These are phyloP conservation scores for Arctium lappa DNA, from an alignment of 129 eudicot species.

Conservation along the genomic window DNA sequence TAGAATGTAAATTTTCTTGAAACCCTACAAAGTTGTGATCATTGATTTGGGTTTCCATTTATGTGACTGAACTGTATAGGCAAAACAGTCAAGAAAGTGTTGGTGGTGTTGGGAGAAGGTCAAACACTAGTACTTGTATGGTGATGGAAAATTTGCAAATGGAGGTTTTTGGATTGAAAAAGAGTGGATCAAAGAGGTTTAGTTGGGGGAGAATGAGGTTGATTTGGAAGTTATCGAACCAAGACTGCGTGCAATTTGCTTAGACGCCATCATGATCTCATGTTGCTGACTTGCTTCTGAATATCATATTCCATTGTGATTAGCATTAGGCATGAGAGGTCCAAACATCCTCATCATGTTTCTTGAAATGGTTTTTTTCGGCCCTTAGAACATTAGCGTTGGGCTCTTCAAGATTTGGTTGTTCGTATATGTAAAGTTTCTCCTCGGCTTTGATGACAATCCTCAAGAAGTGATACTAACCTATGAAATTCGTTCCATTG, in stretches of 20 bases:
- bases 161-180: conserved; percentile 44
- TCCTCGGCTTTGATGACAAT: not conserved
- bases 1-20: not conserved
- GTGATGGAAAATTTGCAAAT: conserved; percentile 20
- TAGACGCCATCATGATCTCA: conserved; percentile 13
- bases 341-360: not conserved
- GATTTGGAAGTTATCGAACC: conserved; percentile 39
- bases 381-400: not conserved
- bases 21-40: not conserved
- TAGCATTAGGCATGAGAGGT: not conserved
- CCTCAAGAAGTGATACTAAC: not conserved
- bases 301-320: not conserved
- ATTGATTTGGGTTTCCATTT: not conserved
- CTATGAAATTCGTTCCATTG: not conserved
- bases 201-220: conserved; percentile 45
- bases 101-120: conserved; percentile 14
- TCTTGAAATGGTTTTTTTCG: not conserved
- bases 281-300: not conserved
- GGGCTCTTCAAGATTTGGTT: not conserved
- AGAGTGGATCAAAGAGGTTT: conserved; percentile 49
- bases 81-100: conserved; percentile 18
- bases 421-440: not conserved
- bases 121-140: not conserved
- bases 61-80: conserved; percentile 9
- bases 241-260: conserved; percentile 46